These are phyloP conservation scores for Magnusiomyces ingens DNA, from an alignment of 1,139 yeast genomes.

Conservation along the genomic window DNA sequence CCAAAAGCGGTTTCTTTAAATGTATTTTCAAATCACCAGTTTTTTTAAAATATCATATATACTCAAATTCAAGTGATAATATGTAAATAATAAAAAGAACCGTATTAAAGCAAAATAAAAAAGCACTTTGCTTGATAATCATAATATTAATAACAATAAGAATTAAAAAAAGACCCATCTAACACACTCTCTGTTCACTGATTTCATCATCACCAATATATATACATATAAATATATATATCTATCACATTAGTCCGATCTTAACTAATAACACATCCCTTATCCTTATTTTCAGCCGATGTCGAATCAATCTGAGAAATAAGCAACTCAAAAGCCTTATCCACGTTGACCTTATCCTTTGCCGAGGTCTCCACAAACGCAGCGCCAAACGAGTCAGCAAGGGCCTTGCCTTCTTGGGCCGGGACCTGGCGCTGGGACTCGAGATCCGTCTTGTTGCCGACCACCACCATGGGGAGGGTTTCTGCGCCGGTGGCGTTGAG, in stretches of 20 bases:
- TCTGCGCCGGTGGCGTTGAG: slow-evolving; percentile 69
- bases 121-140: no score
- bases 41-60: no score
- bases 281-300: slow-evolving; percentile 42
- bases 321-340: slow-evolving; percentile 56
- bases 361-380: slow-evolving; percentile 80
- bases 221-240: no score
- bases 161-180: no score
- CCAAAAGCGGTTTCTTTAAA: no score
- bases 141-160: no score
- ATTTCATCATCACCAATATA: no score
- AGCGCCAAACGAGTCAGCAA: slow-evolving; percentile 56
- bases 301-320: slow-evolving; percentile 64
- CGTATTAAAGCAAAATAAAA: no score
- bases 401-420: slow-evolving; percentile 52
- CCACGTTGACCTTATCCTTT: slow-evolving; percentile 62
- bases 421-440: slow-evolving; percentile 56
- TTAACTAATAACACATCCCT: slow-evolving; percentile 30
- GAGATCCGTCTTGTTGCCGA: slow-evolving; percentile 80
- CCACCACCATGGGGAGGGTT: slow-evolving; percentile 68
- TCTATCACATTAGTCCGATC: no score
- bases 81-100: no score
- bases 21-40: no score
- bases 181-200: not conserved
- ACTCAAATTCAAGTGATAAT: no score